A percentile compares a stretch with the other conserved stretches of the same genome.
These are phyloP conservation scores for Pythium brassicae DNA, from an alignment of 352 stramenopile species.

Conservation along the genomic window DNA sequence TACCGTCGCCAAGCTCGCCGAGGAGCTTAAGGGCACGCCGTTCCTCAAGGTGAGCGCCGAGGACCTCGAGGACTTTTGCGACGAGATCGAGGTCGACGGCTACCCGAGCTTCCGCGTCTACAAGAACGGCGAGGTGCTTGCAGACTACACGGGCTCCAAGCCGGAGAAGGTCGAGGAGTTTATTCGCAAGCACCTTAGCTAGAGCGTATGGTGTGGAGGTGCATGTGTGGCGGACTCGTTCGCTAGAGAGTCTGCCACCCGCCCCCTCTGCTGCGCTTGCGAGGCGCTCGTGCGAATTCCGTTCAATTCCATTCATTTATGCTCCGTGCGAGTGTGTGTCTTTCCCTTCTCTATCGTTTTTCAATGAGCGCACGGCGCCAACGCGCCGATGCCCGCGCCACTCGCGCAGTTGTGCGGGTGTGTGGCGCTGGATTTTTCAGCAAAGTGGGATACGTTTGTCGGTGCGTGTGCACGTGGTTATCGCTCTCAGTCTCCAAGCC, in stretches of 20 bases:
- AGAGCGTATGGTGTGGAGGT: not conserved
- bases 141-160: slow-evolving; percentile 70
- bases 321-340: too few species aligned
- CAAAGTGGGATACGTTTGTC: too few species aligned
- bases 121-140: slow-evolving; percentile 45
- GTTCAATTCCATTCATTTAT: too few species aligned
- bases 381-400: too few species aligned
- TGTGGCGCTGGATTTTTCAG: too few species aligned
- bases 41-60: slow-evolving; percentile 60
- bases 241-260: not conserved
- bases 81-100: slow-evolving; percentile 70
- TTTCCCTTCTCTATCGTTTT: too few species aligned
- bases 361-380: too few species aligned
- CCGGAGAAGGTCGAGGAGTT: slow-evolving; percentile 76
- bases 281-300: too few species aligned
- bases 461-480: too few species aligned
- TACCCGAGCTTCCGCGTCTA: slow-evolving; percentile 80
- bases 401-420: too few species aligned
- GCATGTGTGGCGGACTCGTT: too few species aligned
- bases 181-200: slow-evolving; percentile 40
- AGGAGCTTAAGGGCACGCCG: slow-evolving; percentile 46
- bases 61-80: slow-evolving; percentile 54
- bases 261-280: too few species aligned
- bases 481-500: not conserved
- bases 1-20: slow-evolving; percentile 41